These are phyloP conservation scores for Cladophialophora yegresii DNA, from an alignment of 2,329 filamentous ascomycete genomes.

Conservation along the genomic window DNA sequence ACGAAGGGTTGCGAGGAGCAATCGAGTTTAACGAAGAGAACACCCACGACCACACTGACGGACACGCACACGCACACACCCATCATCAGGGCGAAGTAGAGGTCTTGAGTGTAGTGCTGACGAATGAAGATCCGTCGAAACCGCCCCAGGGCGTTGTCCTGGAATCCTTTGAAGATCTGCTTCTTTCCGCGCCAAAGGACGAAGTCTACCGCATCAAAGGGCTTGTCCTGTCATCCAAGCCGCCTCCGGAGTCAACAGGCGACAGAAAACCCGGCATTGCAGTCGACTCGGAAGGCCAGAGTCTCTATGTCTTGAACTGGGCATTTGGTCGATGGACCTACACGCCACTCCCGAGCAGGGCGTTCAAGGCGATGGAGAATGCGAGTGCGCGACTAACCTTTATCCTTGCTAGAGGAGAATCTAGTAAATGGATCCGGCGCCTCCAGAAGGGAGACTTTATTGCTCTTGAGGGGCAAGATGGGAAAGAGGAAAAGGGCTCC, in stretches of 20 bases:
- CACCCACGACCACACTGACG: constrained; percentile 42
- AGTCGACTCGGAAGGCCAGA: constrained; percentile 41
- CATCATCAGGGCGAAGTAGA: constrained; percentile 85
- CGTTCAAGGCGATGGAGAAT: constrained; percentile 38
- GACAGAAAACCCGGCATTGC: constrained; percentile 40
- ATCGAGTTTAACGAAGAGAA: constrained; percentile 41
- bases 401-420: constrained; percentile 52
- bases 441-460: constrained; percentile 47
- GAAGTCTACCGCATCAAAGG: constrained; percentile 95
- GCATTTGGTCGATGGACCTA: constrained; percentile 96
- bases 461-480: constrained; percentile 35
- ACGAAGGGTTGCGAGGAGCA: constrained; percentile 42
- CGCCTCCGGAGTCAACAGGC: constrained; percentile 52
- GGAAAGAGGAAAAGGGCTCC: constrained; percentile 24
- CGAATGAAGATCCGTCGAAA: constrained; percentile 47
- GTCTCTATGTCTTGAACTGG: constrained; percentile 92
- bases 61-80: constrained; percentile 49
- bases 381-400: constrained; percentile 48
- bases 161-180: constrained; percentile 58
- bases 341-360: constrained; percentile 58
- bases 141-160: constrained; percentile 50
- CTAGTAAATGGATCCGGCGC: constrained; percentile 53
- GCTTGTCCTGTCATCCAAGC: constrained; percentile 51
- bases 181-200: constrained; percentile 82
- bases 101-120: constrained; percentile 74